Evolutionary conservation across 129 eudicot species (phyloP).

Genomic region (Pulicaria dysenterica): DNA sequence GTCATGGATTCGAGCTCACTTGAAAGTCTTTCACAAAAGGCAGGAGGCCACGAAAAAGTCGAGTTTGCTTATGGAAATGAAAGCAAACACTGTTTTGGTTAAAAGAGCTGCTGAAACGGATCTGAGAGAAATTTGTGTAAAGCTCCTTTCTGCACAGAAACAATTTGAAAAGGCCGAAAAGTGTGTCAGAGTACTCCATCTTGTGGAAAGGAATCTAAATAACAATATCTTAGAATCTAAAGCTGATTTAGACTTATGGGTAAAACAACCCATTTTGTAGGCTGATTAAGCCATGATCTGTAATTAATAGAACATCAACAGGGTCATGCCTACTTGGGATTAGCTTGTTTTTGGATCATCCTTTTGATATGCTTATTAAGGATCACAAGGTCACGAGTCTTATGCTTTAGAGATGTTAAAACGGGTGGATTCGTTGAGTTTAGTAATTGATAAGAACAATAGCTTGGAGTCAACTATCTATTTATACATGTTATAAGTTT

Average conservation of each 20-base stretch:
- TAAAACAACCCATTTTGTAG: slow-evolving; percentile 1
- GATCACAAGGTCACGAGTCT: background rate
- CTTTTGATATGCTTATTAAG: background rate
- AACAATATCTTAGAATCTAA: slow-evolving; percentile 27
- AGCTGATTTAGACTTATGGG: slow-evolving; percentile 31
- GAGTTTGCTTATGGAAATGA: slow-evolving; percentile 17
- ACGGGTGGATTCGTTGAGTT: background rate
- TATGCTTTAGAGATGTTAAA: background rate
- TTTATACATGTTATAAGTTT: background rate
- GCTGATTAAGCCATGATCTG: slow-evolving; percentile 2
- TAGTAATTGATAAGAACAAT: background rate
- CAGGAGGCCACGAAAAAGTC: slow-evolving; percentile 8
- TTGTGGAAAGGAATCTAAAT: slow-evolving; percentile 31
- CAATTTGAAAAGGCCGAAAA: slow-evolving; percentile 32
- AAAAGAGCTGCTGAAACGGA: slow-evolving; percentile 36
- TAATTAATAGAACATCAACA: background rate
- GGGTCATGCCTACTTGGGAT: background rate
- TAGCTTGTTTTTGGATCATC: slow-evolving; percentile 3
- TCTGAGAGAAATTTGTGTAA: slow-evolving; percentile 25
- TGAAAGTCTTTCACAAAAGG: slow-evolving; percentile 4
- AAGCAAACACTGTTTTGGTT: slow-evolving; percentile 21
- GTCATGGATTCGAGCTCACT: slow-evolving; percentile 30
- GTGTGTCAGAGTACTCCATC: slow-evolving; percentile 31
- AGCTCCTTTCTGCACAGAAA: slow-evolving; percentile 36
- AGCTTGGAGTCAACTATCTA: too few relatives aligned